Base-by-base conservation (phyloP, 2,329 filamentous ascomycete genomes). In the Cyphellophora europaea region DNA sequence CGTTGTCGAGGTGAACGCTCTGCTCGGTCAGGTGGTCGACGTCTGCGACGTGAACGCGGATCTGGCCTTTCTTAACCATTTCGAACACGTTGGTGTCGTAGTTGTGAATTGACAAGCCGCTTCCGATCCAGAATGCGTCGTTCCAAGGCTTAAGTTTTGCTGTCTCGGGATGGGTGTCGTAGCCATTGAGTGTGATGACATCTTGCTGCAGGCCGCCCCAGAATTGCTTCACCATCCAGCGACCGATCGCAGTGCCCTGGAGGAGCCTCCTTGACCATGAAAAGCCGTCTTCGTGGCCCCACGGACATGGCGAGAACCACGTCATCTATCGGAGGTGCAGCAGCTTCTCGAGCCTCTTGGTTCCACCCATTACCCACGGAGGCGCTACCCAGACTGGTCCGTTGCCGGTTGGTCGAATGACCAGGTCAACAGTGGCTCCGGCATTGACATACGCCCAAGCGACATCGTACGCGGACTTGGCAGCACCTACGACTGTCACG, bases 231-330 rank as follows among this genome's bases (percentile, higher is more conserved):
- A 66, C 59, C 3, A 74, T 40, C 27, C 54, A 60, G 21, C 69
- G 59, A 3, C 72, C 72, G 0, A 73, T 36, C 53, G 58, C 62
- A 1, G 70, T 74, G 2, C 57, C 53, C 41, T 77, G 72, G 13
- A 77, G 48, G 35, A 72, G 63, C 3, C 49, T 46, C 5, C 68
- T 59, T 2, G 67, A 45, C 6, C 52, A 50, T 11, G 19, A 11
- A 27, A 54, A 62, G 4, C 59, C 65, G 36, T 59, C 59, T 13
- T 67, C 70, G 2, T 66, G 62, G 4, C 77, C 79, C 77, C 79
- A 88, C 11, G 81, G 69, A 51, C 81, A 87, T 0, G 83, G 82
- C 33, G 73, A 78, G 55, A 88, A 76, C 76, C 79, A 86, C 2
- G 75, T 81, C 35, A 87, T 58, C 43, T 82, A 67, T 0, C 82